Percentiles rank a stretch among this genome's conserved stretches.
Conservation (phyloP, 2,329 filamentous ascomycete genomes). For the Monilinia aucupariae region DNA sequence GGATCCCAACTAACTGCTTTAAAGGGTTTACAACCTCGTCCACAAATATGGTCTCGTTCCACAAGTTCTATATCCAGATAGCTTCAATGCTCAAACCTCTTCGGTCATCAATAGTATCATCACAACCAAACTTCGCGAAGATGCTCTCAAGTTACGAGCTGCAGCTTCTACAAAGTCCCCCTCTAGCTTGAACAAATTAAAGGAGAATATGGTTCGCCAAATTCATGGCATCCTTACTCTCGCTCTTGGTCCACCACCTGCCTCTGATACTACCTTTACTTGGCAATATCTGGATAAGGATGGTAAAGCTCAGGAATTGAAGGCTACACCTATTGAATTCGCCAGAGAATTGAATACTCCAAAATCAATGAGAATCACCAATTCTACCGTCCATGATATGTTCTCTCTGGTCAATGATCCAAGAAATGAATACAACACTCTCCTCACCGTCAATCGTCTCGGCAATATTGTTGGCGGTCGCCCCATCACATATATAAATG, state of each 20-base stretch:
- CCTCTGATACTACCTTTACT: conserved; percentile 61
- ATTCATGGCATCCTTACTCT: conserved; percentile 78
- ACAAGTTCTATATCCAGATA: conserved; percentile 74
- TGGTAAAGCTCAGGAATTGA: conserved; percentile 57
- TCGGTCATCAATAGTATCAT: conserved; percentile 65
- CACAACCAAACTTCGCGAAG: conserved; percentile 82
- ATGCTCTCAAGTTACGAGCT: conserved; percentile 65
- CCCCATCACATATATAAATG: conserved; percentile 76
- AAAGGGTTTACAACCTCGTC: conserved; percentile 70
- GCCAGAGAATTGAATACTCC: conserved; percentile 60
- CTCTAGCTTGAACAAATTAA: conserved; percentile 39
- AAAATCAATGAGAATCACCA: conserved; percentile 52
- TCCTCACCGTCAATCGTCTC: conserved; percentile 71
- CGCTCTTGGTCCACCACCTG: conserved; percentile 73
- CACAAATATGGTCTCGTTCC: conserved; percentile 85
- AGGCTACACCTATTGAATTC: conserved; percentile 64
- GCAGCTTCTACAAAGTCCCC: conserved; percentile 39
- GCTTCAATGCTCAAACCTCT: conserved; percentile 70
- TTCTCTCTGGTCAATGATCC: conserved; percentile 85
- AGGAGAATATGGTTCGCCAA: conserved; percentile 71
- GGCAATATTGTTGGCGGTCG: conserved; percentile 77
- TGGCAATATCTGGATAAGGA: conserved; percentile 75
- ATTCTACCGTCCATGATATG: conserved; percentile 59
- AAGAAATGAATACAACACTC: conserved; percentile 64
- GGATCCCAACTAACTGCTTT: not conserved